These are phyloP conservation scores for Exophiala dermatitidis DNA, from an alignment of 2,329 filamentous ascomycete species.

Conservation along the genomic window DNA sequence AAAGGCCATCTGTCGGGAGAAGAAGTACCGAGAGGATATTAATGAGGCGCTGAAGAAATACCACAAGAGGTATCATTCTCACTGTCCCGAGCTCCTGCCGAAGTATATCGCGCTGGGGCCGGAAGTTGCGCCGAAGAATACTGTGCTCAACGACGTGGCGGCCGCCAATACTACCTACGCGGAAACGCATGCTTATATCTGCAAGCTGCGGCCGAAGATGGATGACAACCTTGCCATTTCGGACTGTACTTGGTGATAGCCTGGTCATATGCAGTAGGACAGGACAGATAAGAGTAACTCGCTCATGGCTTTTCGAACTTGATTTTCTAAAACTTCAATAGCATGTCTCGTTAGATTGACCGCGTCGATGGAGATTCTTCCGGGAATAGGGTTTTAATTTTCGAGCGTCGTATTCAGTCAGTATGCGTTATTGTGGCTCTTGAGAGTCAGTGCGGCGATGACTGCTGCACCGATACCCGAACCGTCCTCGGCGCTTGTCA, in stretches of 20 bases:
- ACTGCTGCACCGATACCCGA: constrained; percentile 36
- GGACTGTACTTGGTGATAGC: no score
- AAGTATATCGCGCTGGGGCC: background rate
- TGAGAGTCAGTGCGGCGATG: constrained; percentile 31
- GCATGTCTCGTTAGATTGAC: no score
- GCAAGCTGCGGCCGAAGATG: background rate
- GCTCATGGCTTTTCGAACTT: no score
- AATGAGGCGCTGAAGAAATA: background rate
- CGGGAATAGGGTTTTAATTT: background rate
- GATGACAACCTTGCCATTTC: background rate
- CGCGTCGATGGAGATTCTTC: no score
- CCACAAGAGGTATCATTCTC: background rate
- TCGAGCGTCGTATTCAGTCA: background rate
- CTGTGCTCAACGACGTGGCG: background rate
- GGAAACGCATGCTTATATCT: background rate
- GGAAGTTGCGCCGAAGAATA: background rate
- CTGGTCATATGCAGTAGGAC: no score
- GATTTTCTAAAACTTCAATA: no score
- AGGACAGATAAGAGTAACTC: no score
- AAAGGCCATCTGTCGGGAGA: background rate
- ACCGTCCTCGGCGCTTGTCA: constrained; percentile 38
- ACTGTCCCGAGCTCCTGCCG: background rate
- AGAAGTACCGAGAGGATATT: background rate
- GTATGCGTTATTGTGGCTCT: constrained; percentile 7
- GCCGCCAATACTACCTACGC: background rate